These are phyloP conservation scores for Colletotrichum viniferum DNA, from an alignment of 2,329 filamentous ascomycete species.

Conservation along the genomic window DNA sequence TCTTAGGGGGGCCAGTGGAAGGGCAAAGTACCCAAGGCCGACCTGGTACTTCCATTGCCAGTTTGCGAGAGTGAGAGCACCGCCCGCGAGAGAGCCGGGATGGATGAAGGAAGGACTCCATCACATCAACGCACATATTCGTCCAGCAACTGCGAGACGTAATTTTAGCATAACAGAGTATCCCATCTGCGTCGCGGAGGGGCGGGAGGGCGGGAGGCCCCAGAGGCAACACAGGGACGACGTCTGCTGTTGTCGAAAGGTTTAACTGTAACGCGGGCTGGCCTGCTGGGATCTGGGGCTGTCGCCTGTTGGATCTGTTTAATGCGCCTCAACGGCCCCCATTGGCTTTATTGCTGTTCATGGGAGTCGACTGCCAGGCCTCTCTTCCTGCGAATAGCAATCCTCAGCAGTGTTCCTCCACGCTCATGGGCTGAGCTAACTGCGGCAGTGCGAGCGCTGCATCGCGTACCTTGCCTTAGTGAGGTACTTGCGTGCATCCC, in stretches of 20 bases:
- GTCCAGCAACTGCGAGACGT: not conserved
- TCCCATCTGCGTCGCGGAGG: not conserved
- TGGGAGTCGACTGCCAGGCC: not conserved
- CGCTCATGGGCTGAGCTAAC: not conserved
- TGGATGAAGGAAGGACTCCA: not conserved
- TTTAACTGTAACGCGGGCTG: not conserved
- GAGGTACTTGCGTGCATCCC: not conserved
- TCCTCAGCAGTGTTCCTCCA: not conserved
- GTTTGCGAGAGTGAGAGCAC: not conserved
- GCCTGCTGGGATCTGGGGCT: not conserved
- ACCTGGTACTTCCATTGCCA: not conserved
- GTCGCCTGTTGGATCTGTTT: not conserved
- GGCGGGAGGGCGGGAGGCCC: constrained; percentile 2
- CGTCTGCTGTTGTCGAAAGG: not conserved
- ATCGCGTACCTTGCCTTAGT: constrained; percentile 19
- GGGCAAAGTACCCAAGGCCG: not conserved
- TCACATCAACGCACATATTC: not conserved
- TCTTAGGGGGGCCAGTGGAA: not conserved
- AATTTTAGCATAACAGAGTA: not conserved
- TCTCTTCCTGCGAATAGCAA: not conserved
- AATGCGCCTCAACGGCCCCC: not conserved
- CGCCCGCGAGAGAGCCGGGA: not conserved
- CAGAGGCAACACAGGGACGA: not conserved
- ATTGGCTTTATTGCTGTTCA: not conserved
- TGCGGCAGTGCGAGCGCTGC: constrained; percentile 8